Percentiles rank a stretch among this genome's conserved stretches.
Evolutionary conservation across 1,284 basidiomycete genomes (phyloP).

Genomic region (Exobasidium rhododendri): DNA sequence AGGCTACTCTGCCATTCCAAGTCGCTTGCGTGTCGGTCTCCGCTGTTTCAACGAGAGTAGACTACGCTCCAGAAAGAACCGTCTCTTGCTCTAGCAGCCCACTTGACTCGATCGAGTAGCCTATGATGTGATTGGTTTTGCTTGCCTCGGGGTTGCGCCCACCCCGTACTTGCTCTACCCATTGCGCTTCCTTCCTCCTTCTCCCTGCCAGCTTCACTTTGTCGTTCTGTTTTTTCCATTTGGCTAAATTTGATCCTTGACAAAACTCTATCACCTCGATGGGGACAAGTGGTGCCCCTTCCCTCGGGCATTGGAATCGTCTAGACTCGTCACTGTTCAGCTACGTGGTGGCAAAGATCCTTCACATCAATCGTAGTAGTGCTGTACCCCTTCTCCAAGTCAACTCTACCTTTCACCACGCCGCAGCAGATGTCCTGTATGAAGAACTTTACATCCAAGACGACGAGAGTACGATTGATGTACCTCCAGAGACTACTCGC

Average conservation of each 20-base stretch:
- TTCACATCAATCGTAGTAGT: not conserved
- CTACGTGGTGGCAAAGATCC: not conserved
- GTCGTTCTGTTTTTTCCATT: not conserved
- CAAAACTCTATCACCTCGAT: not conserved
- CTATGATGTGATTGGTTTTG: too few species aligned
- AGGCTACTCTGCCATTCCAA: too few species aligned
- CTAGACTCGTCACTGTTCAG: not conserved
- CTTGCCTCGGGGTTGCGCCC: too few species aligned
- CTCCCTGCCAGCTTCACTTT: not conserved
- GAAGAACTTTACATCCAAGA: conserved; percentile 4
- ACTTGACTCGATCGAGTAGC: too few species aligned
- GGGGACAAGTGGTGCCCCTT: too few species aligned
- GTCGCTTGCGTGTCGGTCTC: too few species aligned
- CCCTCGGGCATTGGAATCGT: not conserved
- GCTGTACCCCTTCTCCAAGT: not conserved
- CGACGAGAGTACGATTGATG: not conserved
- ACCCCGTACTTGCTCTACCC: too few species aligned
- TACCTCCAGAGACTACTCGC: not conserved
- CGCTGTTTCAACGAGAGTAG: too few species aligned
- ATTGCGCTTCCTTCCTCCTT: not conserved
- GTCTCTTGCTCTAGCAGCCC: too few species aligned
- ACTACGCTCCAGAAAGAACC: too few species aligned
- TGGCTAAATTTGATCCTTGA: not conserved
- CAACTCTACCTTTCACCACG: conserved; percentile 1
- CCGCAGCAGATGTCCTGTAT: conserved; percentile 1